Percentiles rank a stretch among this genome's conserved stretches.
These are phyloP conservation scores for Neurospora sp. DNA, from an alignment of 495 filamentous ascomycete species.

Conservation along the genomic window DNA sequence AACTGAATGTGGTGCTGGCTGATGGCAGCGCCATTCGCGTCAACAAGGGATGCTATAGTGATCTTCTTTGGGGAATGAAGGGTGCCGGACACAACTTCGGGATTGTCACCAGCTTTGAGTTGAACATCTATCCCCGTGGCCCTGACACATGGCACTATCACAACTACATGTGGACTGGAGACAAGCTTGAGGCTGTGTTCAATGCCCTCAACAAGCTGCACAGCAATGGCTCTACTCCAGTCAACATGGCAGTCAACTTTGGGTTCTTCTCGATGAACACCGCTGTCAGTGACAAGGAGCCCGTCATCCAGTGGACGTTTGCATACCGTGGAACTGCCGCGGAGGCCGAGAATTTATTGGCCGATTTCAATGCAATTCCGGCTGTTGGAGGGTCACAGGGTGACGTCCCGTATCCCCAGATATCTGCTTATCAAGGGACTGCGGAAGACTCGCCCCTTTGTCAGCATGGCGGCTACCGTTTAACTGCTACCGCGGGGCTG, in stretches of 20 bases:
- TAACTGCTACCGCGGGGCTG: conserved; percentile 5
- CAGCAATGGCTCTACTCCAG: conserved; percentile 30
- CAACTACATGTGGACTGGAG: conserved; percentile 35
- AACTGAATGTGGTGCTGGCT: background rate
- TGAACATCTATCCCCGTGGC: conserved; percentile 33
- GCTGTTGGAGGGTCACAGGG: background rate
- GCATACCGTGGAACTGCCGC: background rate
- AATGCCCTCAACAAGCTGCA: conserved; percentile 33
- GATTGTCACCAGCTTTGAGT: conserved; percentile 42
- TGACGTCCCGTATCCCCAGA: background rate
- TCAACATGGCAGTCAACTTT: conserved; percentile 13
- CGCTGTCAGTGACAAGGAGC: background rate
- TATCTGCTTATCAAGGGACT: background rate
- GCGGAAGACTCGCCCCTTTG: too few relatives aligned
- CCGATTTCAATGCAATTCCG: background rate
- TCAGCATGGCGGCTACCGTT: background rate
- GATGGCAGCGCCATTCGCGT: background rate
- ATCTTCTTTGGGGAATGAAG: conserved; percentile 52
- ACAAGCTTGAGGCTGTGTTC: conserved; percentile 42
- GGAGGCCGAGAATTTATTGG: background rate
- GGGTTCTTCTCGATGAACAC: background rate
- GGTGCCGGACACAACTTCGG: conserved; percentile 55
- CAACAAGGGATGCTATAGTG: background rate
- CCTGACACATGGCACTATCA: conserved; percentile 31
- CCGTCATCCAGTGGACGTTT: background rate